Evolutionary conservation across 2,329 filamentous ascomycete species (phyloP).

Genomic region (Neofusicoccum umdonicola): DNA sequence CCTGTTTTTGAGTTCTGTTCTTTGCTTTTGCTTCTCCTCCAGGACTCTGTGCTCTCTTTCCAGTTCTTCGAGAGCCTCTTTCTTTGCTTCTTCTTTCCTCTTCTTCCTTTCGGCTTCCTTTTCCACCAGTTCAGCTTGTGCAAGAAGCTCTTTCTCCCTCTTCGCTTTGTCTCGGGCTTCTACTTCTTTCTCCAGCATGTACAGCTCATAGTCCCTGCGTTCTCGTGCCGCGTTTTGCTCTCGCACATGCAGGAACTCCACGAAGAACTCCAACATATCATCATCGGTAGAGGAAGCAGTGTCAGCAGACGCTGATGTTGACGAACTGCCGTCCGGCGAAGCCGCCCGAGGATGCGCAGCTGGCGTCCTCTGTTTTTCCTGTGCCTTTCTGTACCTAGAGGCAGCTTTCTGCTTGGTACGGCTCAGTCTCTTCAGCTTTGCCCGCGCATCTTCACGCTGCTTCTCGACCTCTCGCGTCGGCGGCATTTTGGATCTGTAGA

Average conservation of each 20-base stretch:
- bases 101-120: not conserved
- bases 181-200: not conserved
- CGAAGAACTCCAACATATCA: not conserved
- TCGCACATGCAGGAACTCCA: not conserved
- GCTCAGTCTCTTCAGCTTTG: not conserved
- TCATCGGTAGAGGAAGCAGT: not conserved
- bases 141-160: not conserved
- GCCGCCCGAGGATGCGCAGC: not conserved
- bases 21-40: not conserved
- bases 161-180: not conserved
- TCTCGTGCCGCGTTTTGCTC: not conserved
- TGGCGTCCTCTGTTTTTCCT: not conserved
- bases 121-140: not conserved
- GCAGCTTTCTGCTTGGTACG: not conserved
- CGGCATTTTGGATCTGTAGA: not conserved
- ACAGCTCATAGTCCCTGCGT: not conserved
- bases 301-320: not conserved
- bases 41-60: not conserved
- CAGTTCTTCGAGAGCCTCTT: not conserved
- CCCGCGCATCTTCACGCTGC: not conserved
- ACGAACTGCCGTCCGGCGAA: not conserved
- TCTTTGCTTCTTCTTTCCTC: not conserved
- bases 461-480: not conserved
- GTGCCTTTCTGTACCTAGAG: not conserved
- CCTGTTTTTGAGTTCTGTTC: not conserved